These are phyloP conservation scores for Ganoderma meredithae DNA, from an alignment of 1,284 basidiomycete species.

Conservation along the genomic window DNA sequence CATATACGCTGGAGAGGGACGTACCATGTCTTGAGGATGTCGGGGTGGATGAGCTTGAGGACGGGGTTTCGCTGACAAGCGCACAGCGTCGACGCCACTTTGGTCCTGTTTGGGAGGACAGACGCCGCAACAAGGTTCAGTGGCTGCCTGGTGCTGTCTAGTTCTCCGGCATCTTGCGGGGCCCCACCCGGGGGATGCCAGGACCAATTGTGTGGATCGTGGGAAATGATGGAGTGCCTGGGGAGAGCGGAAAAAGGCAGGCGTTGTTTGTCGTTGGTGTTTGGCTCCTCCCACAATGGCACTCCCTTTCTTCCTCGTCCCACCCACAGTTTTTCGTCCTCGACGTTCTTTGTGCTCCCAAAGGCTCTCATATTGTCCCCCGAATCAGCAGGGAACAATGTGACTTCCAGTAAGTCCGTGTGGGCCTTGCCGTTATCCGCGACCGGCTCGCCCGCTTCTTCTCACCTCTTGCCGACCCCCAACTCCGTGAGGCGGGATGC, in stretches of 20 bases:
- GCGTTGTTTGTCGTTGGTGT: slow-evolving; percentile 33
- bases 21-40: slow-evolving; percentile 71
- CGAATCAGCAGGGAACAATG: slow-evolving; percentile 5
- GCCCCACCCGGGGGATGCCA: background rate
- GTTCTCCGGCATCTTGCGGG: slow-evolving; percentile 36
- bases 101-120: slow-evolving; percentile 39
- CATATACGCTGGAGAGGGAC: slow-evolving; percentile 36
- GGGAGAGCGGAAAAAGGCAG: slow-evolving; percentile 25
- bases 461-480: background rate
- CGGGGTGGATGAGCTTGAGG: slow-evolving; percentile 43
- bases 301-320: slow-evolving; percentile 34
- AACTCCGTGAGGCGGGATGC: background rate
- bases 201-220: slow-evolving; percentile 18
- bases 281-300: slow-evolving; percentile 32
- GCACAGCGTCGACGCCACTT: slow-evolving; percentile 34
- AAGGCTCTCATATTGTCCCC: slow-evolving; percentile 30
- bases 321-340: slow-evolving; percentile 7
- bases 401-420: background rate
- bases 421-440: background rate
- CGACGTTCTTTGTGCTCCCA: slow-evolving; percentile 28
- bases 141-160: slow-evolving; percentile 43
- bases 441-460: slow-evolving; percentile 10
- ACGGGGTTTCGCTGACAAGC: slow-evolving; percentile 24
- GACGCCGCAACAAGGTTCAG: slow-evolving; percentile 44
- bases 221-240: slow-evolving; percentile 15